Percentiles rank a stretch among this genome's conserved stretches.
Evolutionary conservation across 306 rosid species (phyloP).

Genomic region (Cucurbita ficifolia): DNA sequence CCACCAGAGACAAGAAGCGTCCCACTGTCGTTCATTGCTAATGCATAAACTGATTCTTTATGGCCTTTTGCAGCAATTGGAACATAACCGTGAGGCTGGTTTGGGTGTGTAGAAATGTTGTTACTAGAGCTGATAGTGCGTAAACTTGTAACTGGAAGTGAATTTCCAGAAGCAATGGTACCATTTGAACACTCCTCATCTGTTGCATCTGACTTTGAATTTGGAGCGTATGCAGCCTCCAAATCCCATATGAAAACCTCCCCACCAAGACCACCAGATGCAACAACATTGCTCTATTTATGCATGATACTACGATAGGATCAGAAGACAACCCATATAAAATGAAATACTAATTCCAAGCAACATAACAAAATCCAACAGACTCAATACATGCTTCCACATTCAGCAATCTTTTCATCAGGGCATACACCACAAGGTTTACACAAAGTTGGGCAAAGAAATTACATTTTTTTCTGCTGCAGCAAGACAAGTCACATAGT

Average conservation of each 20-base stretch:
- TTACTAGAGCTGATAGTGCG: conserved; percentile 78
- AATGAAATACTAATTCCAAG: conserved; percentile 15
- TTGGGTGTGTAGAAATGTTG: conserved; percentile 43
- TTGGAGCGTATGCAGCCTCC: conserved; percentile 68
- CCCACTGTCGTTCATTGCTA: conserved; percentile 86
- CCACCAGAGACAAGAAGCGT: conserved; percentile 94
- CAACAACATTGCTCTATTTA: conserved; percentile 99
- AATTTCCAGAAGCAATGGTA: conserved; percentile 57
- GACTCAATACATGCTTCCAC: conserved; percentile 4
- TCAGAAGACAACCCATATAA: conserved; percentile 46
- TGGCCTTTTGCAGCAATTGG: conserved; percentile 94
- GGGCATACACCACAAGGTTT: conserved; percentile 12
- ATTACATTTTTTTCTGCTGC: conserved; percentile 87
- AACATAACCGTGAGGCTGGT: conserved; percentile 73
- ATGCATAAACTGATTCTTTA: conserved; percentile 97
- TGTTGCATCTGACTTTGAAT: conserved; percentile 51
- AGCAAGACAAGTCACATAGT: conserved; percentile 92
- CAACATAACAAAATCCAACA: conserved; percentile 14
- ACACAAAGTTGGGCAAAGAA: conserved; percentile 24
- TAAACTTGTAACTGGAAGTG: conserved; percentile 54
- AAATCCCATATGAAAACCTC: conserved; percentile 99
- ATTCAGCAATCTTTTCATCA: conserved; percentile 14
- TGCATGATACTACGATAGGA: conserved; percentile 84
- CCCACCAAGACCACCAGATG: conserved; percentile 99
- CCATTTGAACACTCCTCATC: conserved; percentile 71